Evolutionary conservation across 2,329 filamentous ascomycete species (phyloP).

Genomic region (Paracamarosporium sp.): DNA sequence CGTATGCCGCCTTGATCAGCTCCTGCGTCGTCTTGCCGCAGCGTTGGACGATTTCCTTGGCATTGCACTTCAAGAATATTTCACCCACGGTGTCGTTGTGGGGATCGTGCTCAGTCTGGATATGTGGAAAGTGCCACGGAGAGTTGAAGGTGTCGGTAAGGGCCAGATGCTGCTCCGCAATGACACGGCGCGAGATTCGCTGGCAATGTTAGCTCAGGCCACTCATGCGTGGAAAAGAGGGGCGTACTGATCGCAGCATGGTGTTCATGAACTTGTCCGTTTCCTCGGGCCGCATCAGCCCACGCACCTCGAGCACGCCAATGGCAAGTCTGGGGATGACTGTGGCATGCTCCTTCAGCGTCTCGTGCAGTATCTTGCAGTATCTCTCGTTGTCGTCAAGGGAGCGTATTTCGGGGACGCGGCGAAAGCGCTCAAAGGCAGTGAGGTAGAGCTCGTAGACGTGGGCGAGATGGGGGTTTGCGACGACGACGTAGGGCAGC

Average conservation of each 20-base stretch:
- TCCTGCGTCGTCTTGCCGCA: conserved; percentile 79
- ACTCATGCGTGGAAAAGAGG: background rate
- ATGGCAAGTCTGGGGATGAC: conserved; percentile 95
- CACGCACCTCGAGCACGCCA: conserved; percentile 89
- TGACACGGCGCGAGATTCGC: conserved; percentile 94
- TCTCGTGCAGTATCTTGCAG: conserved; percentile 80
- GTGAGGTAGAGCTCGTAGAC: conserved; percentile 97
- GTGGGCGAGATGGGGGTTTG: conserved; percentile 91
- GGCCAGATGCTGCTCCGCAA: conserved; percentile 95
- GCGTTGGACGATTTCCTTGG: conserved; percentile 83
- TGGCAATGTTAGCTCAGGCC: conserved; percentile 42
- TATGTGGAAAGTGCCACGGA: conserved; percentile 85
- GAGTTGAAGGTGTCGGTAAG: conserved; percentile 93
- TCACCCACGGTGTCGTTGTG: conserved; percentile 89
- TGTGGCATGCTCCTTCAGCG: conserved; percentile 84
- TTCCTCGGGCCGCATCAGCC: conserved; percentile 78
- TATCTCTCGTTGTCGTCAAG: conserved; percentile 89
- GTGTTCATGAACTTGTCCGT: conserved; percentile 97
- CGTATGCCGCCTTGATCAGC: conserved; percentile 78
- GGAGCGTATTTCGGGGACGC: conserved; percentile 80
- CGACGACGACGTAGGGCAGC: conserved; percentile 92
- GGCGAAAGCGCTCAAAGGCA: conserved; percentile 91
- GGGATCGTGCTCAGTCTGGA: conserved; percentile 65
- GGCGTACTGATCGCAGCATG: conserved; percentile 81
- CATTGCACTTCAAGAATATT: conserved; percentile 91